Evolutionary conservation across 192 early-diverging fungal species (phyloP), one percentile per base, ranked within the genome.

Genomic region (Gonapodya sp.): DNA sequence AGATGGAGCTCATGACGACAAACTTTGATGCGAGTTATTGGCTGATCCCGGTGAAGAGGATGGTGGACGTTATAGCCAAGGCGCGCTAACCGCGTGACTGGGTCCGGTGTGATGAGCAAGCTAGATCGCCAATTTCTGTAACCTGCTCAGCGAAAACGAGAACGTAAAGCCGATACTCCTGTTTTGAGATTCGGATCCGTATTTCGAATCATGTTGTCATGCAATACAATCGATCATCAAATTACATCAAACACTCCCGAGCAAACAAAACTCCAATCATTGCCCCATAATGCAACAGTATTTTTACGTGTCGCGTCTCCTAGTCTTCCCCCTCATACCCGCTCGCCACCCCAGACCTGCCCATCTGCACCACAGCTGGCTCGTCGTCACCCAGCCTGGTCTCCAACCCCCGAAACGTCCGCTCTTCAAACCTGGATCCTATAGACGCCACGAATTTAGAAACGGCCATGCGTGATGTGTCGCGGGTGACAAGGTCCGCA

Each of bases 11-110:
- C 18, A 90, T 93, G 86, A 92, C 89, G 0, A 90, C 89, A 18
- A 91, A 90, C 73, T 92, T 90, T 35, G 89, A 90, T 14, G 87
- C 91, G 1, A 87, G 88, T 24, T 82, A 87, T 35, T 90, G 93
- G 91, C 88, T 93, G 83, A 87, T 92, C 31, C 92, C 91, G 31
- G 89, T 94, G 80, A 94, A 94, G 84, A 85, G 92, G 31, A 82
- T 94, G 78, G 88, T 93, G 80, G 92, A 92, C 80, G 79, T 80
- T 18, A 73, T 86, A 1, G 87, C 87, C 79, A 78, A 31, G 31
- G 30, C 34, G 34, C 2, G 46, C 8, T 64, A 64, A 64, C 24
- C 46, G 24, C 46, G 24, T n/a, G n/a, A n/a, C n/a, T n/a, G n/a
- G n/a, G n/a, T n/a, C n/a, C n/a, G n/a, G n/a, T n/a, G n/a, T n/a